Base-by-base conservation (phyloP, 2,329 filamentous ascomycete species). In the Periconia sp. region DNA sequence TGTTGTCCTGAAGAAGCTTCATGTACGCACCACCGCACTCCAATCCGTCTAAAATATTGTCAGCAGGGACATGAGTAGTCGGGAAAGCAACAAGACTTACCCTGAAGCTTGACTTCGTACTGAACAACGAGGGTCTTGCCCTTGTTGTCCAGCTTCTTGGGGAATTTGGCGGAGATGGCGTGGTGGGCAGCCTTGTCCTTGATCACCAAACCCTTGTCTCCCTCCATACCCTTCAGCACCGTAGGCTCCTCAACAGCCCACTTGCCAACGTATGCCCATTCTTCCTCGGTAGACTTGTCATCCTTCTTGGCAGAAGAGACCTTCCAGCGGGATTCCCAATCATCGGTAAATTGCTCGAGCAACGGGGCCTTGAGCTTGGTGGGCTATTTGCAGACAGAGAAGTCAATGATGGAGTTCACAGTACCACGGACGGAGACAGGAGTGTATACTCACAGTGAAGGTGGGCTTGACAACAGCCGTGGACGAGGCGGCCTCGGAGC, bases 61-160 rank as follows among this genome's bases (percentile, higher is more conserved):
- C 63, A 69, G 68, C 54, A 51, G 37, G 8, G 23, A 7, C 11
- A 9, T 42, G 31, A 41, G 27, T 18, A 11, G 41, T 31, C 33
- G 40, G n/a, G n/a, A 18, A 31, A 41, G 19, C 15, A 2, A 14
- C 14, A 41, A 58, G 47, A 83, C 89, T 79, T 83, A 95, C 91
- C 91, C 81, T 99, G 94, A 62, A 97, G 90, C 86, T 99, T 99
- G 74, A 97, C 94, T 77, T 99, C 94, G 75, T 99, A 99, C 80
- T 99, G 94, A 50, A 99, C 91, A 65, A 99, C 94, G 48, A 99
- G 85, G 55, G 91, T 90, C 83, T 99, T 96, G 80, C 85, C 92
- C 86, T 93, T 97, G 85, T 95, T 94, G 79, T 97, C 89, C 72
- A 99, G 90, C 79, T 90, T 89, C 84, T 95, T 92, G 75, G 90